Conservation (phyloP, 1,139 yeast genomes). For the Pichia sp. region DNA sequence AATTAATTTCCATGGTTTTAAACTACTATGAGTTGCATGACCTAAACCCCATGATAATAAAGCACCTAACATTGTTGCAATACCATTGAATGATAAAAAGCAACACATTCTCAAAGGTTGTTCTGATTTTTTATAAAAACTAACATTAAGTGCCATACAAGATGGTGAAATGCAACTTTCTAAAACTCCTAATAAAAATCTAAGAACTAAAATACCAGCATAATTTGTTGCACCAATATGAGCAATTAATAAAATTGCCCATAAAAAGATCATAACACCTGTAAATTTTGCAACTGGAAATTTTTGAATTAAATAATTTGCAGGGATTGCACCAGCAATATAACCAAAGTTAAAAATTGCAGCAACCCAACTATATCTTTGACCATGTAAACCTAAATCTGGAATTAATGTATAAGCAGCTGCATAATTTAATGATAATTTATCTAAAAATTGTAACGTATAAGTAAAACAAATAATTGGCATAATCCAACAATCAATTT, state of each 20-base stretch:
- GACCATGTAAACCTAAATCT: conserved; percentile 19
- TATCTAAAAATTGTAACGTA: conserved; percentile 41
- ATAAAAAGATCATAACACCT: conserved; percentile 33
- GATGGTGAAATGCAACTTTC: conserved; percentile 52
- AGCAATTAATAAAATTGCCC: conserved; percentile 41
- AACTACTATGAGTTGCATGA: conserved; percentile 22
- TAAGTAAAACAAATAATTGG: conserved; percentile 44
- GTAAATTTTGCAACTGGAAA: conserved; percentile 38
- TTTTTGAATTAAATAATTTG: conserved; percentile 28
- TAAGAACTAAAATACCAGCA: conserved; percentile 37
- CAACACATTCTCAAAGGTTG: conserved; percentile 50
- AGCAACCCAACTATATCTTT: conserved; percentile 38
- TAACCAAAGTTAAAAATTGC: conserved; percentile 46
- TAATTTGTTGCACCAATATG: conserved; percentile 28
- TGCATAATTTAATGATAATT: conserved; percentile 39
- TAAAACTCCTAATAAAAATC: conserved; percentile 37
- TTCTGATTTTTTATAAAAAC: conserved; percentile 47
- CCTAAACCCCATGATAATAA: conserved; percentile 23
- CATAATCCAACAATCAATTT: conserved; percentile 46
- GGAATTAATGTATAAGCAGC: conserved; percentile 21
- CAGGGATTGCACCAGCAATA: conserved; percentile 33
- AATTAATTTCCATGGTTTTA: conserved; percentile 43
- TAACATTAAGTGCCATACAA: conserved; percentile 42
- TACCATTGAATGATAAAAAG: conserved; percentile 50
- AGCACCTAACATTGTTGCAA: conserved; percentile 27